Evolutionary conservation across 2,329 filamentous ascomycete species (phyloP), one percentile per base, ranked within the genome.

Genomic region (Sporothrix brasiliensis): DNA sequence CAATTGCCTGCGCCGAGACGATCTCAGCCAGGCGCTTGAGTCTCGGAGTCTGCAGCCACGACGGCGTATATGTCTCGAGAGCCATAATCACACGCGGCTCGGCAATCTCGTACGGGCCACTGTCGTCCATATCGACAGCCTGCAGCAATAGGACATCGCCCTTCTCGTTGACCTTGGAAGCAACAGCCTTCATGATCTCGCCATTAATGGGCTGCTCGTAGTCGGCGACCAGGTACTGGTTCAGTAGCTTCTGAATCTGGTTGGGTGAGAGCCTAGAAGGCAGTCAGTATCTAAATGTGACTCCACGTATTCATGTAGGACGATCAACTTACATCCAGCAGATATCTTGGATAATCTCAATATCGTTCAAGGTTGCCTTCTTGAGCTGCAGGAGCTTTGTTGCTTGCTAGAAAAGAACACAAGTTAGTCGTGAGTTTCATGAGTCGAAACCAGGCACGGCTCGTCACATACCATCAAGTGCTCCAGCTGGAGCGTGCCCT

Each of bases 171-270:
- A 99, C 95, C 68, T 94, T 88, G 52, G 93, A 97, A 9, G 96
- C 95, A 68, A 99, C 96, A 9, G 95, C 95, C 84, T 99, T 99
- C 95, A 99, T 99, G 79, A 99, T 99, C 80, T 99, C 95, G 78
- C 94, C 95, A 77, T 99, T 98, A 81, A 99, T 99, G 50, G 95
- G 95, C 82, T 98, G 95, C 82, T 99, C 95, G 80, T 99, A 99
- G 81, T 99, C 95, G 72, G 95, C 95, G 70, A 99, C 94, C 65
- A 99, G 88, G 79, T 99, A 99, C 81, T 99, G 95, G 82, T 99
- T 99, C 75, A 99, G 86, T 47, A 99, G 88, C 84, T 99, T 99
- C 81, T 99, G 95, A 74, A 99, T 99, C 81, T 99, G 95, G 82
- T 97, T 98, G 68, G 95, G 95, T 1, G 94, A 97, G 68, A 99